Evolutionary conservation across 768 basidiomycete species (phyloP).

Genomic region (Leccinum truebloodii): DNA sequence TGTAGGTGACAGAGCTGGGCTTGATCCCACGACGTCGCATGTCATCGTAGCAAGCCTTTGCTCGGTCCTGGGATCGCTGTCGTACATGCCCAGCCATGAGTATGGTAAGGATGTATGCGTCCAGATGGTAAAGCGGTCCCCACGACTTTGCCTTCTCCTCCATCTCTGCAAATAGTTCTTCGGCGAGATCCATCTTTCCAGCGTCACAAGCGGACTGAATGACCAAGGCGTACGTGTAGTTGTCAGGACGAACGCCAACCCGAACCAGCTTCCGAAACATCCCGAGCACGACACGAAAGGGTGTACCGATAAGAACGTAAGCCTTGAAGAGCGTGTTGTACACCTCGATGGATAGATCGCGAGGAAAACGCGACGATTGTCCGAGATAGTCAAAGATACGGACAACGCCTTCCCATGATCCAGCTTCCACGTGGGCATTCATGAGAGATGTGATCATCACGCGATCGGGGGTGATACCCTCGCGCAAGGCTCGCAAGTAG

Average conservation of each 20-base stretch:
- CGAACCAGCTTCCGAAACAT: conserved; percentile 60
- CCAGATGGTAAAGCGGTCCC: conserved; percentile 44
- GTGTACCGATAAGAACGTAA: conserved; percentile 78
- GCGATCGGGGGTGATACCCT: conserved; percentile 63
- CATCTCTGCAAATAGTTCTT: conserved; percentile 69
- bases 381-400: conserved; percentile 65
- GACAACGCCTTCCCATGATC: conserved; percentile 76
- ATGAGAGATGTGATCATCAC: conserved; percentile 71
- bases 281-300: conserved; percentile 60
- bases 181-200: conserved; percentile 61
- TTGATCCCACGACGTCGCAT: conserved; percentile 67
- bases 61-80: conserved; percentile 48
- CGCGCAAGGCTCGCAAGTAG: conserved; percentile 61
- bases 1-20: conserved; percentile 70
- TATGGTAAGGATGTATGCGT: conserved; percentile 66
- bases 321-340: conserved; percentile 84
- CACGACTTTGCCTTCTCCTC: conserved; percentile 41
- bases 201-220: conserved; percentile 83
- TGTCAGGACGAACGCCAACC: conserved; percentile 56
- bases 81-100: conserved; percentile 75
- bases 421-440: conserved; percentile 80
- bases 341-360: conserved; percentile 55
- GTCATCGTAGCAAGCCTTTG: conserved; percentile 66
- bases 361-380: conserved; percentile 34
- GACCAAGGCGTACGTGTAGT: conserved; percentile 67